phyloP scores from a whole-genome alignment of 2,329 filamentous ascomycete genomes.

The Berkeleyomyces basicola region DNA sequence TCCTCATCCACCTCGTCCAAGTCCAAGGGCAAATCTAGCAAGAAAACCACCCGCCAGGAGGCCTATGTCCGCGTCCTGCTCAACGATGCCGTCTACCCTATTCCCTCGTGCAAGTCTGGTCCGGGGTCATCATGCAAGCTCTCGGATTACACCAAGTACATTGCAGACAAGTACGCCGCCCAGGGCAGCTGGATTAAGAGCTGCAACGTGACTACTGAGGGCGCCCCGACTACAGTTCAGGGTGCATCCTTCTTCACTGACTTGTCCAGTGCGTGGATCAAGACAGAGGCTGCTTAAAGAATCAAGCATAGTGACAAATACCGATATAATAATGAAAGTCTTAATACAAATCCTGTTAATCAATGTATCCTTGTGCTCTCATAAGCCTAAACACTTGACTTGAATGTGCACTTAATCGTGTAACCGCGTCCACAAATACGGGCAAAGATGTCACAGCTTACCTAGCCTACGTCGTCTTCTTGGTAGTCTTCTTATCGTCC shows the following conservation, averaged over 20 bases:
- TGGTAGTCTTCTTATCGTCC: slow-evolving; percentile 27
- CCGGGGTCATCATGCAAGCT: slow-evolving; percentile 38
- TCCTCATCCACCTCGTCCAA: not conserved
- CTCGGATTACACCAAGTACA: slow-evolving; percentile 27
- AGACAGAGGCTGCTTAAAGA: slow-evolving; percentile 10
- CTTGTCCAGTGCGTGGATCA: slow-evolving; percentile 24
- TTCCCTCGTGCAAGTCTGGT: slow-evolving; percentile 36
- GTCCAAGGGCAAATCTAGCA: slow-evolving; percentile 7
- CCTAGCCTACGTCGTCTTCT: slow-evolving; percentile 29
- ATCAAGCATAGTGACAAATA: no score
- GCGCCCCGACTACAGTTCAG: slow-evolving; percentile 25
- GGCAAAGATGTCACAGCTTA: slow-evolving; percentile 19
- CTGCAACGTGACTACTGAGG: slow-evolving; percentile 29
- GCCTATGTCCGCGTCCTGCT: slow-evolving; percentile 40
- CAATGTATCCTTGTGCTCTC: not conserved
- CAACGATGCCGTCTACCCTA: slow-evolving; percentile 46
- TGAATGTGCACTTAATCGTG: not conserved
- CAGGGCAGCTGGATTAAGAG: slow-evolving; percentile 34
- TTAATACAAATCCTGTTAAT: not conserved
- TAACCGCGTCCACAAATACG: slow-evolving; percentile 2
- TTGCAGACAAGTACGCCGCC: slow-evolving; percentile 28
- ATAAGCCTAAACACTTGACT: not conserved
- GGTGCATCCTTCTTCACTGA: slow-evolving; percentile 35
- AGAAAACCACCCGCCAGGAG: slow-evolving; percentile 17
- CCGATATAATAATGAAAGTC: not conserved